Evolutionary conservation across 2,329 filamentous ascomycete species (phyloP).

Genomic region (Magnaporthiopsis incrustans): DNA sequence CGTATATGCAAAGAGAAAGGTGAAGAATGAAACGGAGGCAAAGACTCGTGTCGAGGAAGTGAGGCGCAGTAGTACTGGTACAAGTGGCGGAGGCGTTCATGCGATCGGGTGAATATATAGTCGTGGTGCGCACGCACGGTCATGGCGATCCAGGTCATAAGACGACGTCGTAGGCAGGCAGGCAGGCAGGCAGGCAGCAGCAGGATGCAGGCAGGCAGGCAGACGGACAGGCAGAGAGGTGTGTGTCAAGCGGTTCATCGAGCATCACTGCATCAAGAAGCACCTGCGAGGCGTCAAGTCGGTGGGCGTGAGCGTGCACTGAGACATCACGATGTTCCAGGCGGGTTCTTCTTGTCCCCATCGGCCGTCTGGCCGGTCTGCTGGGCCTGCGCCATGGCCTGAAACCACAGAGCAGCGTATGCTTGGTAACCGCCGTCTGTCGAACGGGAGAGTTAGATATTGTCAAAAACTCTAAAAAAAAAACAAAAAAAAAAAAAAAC

Average conservation of each 20-base stretch:
- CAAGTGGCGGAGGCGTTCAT: background rate
- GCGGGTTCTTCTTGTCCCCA: slow-evolving; percentile 5
- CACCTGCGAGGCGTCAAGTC: slow-evolving; percentile 3
- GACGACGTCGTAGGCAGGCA: background rate
- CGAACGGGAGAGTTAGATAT: slow-evolving; percentile 17
- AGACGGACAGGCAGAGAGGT: background rate
- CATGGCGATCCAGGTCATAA: background rate
- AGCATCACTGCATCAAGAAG: slow-evolving; percentile 7
- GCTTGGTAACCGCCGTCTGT: slow-evolving; percentile 73
- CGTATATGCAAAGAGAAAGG: background rate
- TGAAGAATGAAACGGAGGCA: background rate
- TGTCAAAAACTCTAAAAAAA: background rate
- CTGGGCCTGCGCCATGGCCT: slow-evolving; percentile 43
- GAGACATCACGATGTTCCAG: slow-evolving; percentile 5
- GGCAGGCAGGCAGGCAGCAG: background rate
- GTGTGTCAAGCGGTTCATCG: background rate
- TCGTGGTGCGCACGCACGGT: background rate
- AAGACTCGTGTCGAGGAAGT: background rate
- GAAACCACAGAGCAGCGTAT: slow-evolving; percentile 75
- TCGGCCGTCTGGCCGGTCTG: slow-evolving; percentile 12
- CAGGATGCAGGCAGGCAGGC: background rate
- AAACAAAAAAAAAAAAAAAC: too few species aligned
- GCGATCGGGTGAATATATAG: background rate
- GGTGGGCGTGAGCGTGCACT: background rate
- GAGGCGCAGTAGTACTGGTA: background rate